Evolutionary conservation across 306 rosid species (phyloP), one percentile per base, ranked within the genome.

Genomic region (Canavalia gladiata): DNA sequence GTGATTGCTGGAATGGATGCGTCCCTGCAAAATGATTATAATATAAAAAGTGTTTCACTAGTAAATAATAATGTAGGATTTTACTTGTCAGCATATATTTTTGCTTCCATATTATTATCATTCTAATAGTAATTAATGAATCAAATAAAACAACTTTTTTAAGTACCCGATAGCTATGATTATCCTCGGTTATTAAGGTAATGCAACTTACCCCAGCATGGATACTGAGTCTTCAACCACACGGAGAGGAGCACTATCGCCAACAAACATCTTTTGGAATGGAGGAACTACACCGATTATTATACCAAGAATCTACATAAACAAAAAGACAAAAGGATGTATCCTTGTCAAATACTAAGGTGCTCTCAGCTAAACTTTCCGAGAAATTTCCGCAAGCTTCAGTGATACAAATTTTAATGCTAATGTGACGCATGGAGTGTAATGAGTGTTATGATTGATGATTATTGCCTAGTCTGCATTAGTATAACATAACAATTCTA

Each of bases 1-100:
- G 86, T 87, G 54, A 69, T 11, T 10, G 82, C 50, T 57, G 90
- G 88, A 55, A 87, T 78, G 58, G 54, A 49, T 41, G 84, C 86
- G 30, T 81, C 88, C 46, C 90, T 84, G 77, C 60, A 78, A 75
- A 69, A 67, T 42, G 72, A 42, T 66, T 8, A 4, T 8, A 28
- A 18, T 8, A 41, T 18, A 7, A n/a, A 37, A 64, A 11, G 3
- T 30, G 43, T 58, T 45, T 74, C 43, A 74, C 39, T 50, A 25
- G 7, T 69, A 31, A 69, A 47, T 42, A 69, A 28, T 11, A 50
- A 10, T 47, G 54, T 41, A 9, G 5, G 66, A 52, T 43, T 10
- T 8, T 5, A 33, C 29, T 62, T 10, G 28, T 62, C 45, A 11
- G 39, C 41, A 47, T 4, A 54, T 25, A 30, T 39, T 29, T 68